Percentiles rank a stretch among this genome's conserved stretches.
These are phyloP conservation scores for Shiraia sp. DNA, from an alignment of 2,329 filamentous ascomycete species.

Conservation along the genomic window DNA sequence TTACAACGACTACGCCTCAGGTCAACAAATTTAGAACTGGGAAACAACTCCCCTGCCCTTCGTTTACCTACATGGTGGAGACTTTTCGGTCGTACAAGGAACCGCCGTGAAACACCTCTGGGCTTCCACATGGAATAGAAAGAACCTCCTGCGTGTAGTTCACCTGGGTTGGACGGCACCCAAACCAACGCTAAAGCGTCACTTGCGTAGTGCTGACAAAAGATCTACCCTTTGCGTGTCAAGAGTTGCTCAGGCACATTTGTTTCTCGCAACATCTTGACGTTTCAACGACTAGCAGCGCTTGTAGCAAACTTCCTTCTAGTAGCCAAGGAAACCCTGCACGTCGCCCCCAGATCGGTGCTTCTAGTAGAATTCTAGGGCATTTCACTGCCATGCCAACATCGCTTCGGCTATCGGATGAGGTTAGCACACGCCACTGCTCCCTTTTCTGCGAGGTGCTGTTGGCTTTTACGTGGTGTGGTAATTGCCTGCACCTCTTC, in stretches of 20 bases:
- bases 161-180: no score
- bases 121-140: no score
- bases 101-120: no score
- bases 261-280: constrained; percentile 2
- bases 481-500: no score
- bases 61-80: no score
- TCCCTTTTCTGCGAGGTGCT: background rate
- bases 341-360: no score
- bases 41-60: no score
- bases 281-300: background rate
- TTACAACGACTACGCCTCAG: no score
- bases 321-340: background rate
- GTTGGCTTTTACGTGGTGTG: background rate
- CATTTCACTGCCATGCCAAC: background rate
- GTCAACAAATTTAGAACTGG: no score
- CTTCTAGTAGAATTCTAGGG: no score
- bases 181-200: background rate
- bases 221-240: background rate
- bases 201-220: constrained; percentile 1
- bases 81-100: no score
- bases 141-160: no score
- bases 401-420: background rate
- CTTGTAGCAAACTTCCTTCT: background rate
- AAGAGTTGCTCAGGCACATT: background rate
- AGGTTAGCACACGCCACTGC: background rate